Conservation (phyloP, 2,329 filamentous ascomycete genomes). For the Penicillium fuscoglaucum region DNA sequence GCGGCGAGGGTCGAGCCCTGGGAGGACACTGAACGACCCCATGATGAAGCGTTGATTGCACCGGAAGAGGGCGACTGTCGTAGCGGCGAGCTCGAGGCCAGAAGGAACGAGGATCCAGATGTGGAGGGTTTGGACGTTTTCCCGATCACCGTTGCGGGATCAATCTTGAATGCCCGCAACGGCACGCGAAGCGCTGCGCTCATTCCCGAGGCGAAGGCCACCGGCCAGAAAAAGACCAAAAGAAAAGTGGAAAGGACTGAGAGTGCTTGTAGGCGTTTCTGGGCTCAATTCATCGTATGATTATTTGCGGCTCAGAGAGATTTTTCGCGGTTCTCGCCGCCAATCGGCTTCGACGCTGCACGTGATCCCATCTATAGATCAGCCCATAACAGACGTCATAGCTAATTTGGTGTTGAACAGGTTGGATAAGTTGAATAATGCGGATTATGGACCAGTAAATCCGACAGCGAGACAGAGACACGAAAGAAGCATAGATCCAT, state of each 20-base stretch:
- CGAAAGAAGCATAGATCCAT: no score
- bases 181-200: conserved; percentile 35
- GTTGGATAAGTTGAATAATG: not conserved
- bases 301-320: conserved; percentile 12
- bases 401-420: not conserved
- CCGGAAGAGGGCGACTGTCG: not conserved
- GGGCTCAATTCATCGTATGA: conserved; percentile 18
- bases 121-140: conserved; percentile 23
- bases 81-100: not conserved
- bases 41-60: not conserved
- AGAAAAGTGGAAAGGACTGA: not conserved
- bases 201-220: conserved; percentile 32
- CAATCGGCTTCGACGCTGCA: conserved; percentile 25
- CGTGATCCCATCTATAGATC: conserved; percentile 26
- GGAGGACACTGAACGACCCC: not conserved
- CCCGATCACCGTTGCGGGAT: conserved; percentile 31
- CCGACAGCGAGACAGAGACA: not conserved
- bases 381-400: conserved; percentile 14
- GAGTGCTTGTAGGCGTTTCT: not conserved
- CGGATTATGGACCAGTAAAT: not conserved
- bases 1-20: not conserved
- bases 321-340: conserved; percentile 30
- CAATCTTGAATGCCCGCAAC: conserved; percentile 34
- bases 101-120: conserved; percentile 11
- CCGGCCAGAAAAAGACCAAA: conserved; percentile 2